A percentile compares a stretch with the other conserved stretches of the same genome.
phyloP scores from a whole-genome alignment of 2,329 filamentous ascomycete genomes.

The Aspergillus piperis region DNA sequence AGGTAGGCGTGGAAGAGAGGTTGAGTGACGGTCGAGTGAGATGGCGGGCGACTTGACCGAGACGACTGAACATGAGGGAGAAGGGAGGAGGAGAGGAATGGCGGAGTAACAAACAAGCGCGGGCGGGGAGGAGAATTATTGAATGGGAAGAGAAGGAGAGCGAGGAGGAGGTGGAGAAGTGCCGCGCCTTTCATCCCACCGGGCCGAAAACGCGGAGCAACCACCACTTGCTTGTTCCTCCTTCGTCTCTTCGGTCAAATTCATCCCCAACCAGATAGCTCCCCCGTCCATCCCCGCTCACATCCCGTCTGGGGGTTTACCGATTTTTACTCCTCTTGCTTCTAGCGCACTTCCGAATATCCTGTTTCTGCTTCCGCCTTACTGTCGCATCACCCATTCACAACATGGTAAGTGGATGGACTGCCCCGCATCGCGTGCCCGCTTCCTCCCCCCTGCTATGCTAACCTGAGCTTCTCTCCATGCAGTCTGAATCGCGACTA shows the following conservation, averaged over 20 bases:
- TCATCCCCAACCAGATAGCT: background rate
- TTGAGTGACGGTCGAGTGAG: conserved; percentile 64
- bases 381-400: background rate
- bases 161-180: conserved; percentile 17
- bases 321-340: background rate
- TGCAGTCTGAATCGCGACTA: conserved; percentile 77
- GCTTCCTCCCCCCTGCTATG: conserved; percentile 6
- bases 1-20: conserved; percentile 53
- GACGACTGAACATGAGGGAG: conserved; percentile 69
- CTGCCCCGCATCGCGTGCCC: conserved; percentile 20
- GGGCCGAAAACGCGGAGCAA: conserved; percentile 7
- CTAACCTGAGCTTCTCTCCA: background rate
- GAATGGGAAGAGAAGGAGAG: conserved; percentile 7
- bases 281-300: background rate
- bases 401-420: conserved; percentile 19
- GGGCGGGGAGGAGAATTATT: conserved; percentile 3
- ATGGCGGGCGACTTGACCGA: conserved; percentile 73
- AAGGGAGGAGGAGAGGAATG: conserved; percentile 7
- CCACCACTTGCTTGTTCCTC: background rate
- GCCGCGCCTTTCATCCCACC: conserved; percentile 11
- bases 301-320: background rate
- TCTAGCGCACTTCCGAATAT: background rate
- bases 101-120: conserved; percentile 9
- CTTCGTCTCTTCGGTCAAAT: background rate
- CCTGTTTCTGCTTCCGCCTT: background rate